phyloP scores from a whole-genome alignment of 176 grass and related monocot species.

The Urochloa ruziziensis region DNA sequence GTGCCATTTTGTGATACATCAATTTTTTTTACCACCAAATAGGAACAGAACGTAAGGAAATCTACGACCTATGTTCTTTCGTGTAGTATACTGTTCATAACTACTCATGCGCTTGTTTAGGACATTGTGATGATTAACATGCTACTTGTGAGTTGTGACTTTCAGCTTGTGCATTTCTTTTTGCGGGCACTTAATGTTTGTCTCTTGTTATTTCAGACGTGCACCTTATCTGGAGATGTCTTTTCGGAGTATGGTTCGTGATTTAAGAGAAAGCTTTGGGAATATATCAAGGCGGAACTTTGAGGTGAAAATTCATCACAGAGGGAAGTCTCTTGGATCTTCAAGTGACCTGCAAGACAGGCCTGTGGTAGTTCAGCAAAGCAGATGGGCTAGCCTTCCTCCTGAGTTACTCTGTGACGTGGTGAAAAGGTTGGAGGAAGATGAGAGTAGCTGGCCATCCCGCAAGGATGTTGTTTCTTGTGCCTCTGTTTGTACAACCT shows the following conservation, averaged over 20 bases:
- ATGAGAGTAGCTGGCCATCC: conserved; percentile 73
- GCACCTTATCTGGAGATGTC: conserved; percentile 45
- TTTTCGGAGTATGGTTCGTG: conserved; percentile 64
- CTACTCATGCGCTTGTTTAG: background rate
- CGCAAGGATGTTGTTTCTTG: conserved; percentile 86
- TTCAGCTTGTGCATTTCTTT: background rate
- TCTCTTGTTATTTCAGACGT: conserved; percentile 2
- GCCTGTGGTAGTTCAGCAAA: conserved; percentile 29
- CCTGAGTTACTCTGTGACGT: conserved; percentile 78
- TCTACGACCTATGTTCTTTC: background rate
- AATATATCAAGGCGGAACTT: conserved; percentile 61
- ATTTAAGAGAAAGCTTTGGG: conserved; percentile 67
- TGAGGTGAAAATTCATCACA: conserved; percentile 60
- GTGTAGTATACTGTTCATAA: background rate
- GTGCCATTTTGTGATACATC: background rate
- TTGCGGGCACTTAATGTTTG: background rate
- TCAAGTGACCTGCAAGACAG: conserved; percentile 37
- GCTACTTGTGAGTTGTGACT: background rate
- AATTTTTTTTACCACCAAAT: background rate
- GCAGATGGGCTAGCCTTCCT: conserved; percentile 67
- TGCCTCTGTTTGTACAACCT: conserved; percentile 71
- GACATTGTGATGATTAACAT: background rate
- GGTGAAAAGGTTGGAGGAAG: conserved; percentile 68
- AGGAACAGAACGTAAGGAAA: conserved; percentile 12
- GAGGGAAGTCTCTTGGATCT: conserved; percentile 49